Evolutionary conservation across 305 asterid genomes (phyloP), one percentile per base, ranked within the genome.

Genomic region (Rubia balearica): DNA sequence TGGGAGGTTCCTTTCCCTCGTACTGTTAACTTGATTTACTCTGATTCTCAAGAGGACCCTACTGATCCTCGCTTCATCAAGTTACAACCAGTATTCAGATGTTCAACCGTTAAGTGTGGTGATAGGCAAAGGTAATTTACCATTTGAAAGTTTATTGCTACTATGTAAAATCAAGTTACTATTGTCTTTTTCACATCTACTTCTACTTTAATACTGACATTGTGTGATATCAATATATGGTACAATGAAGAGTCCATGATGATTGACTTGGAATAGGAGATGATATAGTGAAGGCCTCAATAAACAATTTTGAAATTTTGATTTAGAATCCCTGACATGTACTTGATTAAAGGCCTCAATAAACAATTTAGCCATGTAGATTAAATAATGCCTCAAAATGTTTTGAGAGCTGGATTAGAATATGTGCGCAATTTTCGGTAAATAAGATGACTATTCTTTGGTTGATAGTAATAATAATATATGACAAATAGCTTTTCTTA

Each of bases 1-100:
- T 94, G 99, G 99, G 96, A 94, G 80, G 91, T 94, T 74, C 99
- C 99, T 81, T 85, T 82, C 73, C 98, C 97, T 75, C 89, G 70
- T 71, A 73, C 86, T 4, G 78, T 87, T 73, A 82, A 87, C 84
- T 81, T 46, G 73, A 79, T 88, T 71, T 93, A 78, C 85, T 84
- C 90, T 71, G 71, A 79, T 73, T 67, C 61, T 61, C 81, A 84
- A 80, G 71, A 57, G 70, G 85, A 89, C 80, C 83, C 75, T 56
- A 82, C 82, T 79, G 98, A 89, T 86, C 98, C 99, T 27, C 98
- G 98, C 68, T 94, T 94, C 82, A 70, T 94, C 75, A 87, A 88
- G 76, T 70, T 94, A 89, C 77, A 75, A 69, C 99, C 99, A 33
- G 95, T 94, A 65, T 91, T 94, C 81, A 94, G 84, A 83, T 94